phyloP scores from a whole-genome alignment of 192 early-diverging fungal species.

The Gaertneriomyces sp. region DNA sequence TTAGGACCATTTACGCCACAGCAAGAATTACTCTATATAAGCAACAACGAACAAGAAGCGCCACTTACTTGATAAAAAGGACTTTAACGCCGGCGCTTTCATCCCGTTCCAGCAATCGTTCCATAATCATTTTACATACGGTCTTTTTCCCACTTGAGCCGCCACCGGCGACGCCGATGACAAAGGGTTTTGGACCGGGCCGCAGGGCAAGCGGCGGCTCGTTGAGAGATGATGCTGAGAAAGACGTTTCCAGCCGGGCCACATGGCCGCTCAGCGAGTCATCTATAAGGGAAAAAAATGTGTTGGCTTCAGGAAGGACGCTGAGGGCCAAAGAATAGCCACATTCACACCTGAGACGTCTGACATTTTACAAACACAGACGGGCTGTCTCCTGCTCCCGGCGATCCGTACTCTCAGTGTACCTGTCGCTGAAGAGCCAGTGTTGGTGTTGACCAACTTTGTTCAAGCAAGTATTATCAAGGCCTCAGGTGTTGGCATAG shows the following conservation, averaged over 20 bases:
- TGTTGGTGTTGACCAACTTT: too few species aligned
- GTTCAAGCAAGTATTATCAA: too few species aligned
- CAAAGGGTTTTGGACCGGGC: constrained; percentile 29
- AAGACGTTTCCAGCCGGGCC: not conserved
- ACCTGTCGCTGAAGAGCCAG: too few species aligned
- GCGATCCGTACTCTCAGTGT: too few species aligned
- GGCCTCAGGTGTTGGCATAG: too few species aligned
- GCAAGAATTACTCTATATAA: not conserved
- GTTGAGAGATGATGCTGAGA: constrained; percentile 18
- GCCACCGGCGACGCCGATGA: constrained; percentile 54
- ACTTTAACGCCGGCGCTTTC: constrained; percentile 15
- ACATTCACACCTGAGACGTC: too few species aligned
- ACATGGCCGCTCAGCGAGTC: too few species aligned
- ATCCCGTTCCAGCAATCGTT: constrained; percentile 28
- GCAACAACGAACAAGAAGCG: not conserved
- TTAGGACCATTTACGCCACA: not conserved
- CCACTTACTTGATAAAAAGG: constrained; percentile 12
- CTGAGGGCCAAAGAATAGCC: too few species aligned
- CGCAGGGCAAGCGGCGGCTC: constrained; percentile 3
- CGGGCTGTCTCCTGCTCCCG: too few species aligned
- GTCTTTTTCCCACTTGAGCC: constrained; percentile 45
- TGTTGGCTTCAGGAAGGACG: too few species aligned
- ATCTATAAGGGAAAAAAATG: too few species aligned
- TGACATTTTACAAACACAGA: too few species aligned
- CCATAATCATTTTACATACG: constrained; percentile 44